These are phyloP conservation scores for Themeda triandra DNA, from an alignment of 176 grass and related monocot species.

Conservation along the genomic window DNA sequence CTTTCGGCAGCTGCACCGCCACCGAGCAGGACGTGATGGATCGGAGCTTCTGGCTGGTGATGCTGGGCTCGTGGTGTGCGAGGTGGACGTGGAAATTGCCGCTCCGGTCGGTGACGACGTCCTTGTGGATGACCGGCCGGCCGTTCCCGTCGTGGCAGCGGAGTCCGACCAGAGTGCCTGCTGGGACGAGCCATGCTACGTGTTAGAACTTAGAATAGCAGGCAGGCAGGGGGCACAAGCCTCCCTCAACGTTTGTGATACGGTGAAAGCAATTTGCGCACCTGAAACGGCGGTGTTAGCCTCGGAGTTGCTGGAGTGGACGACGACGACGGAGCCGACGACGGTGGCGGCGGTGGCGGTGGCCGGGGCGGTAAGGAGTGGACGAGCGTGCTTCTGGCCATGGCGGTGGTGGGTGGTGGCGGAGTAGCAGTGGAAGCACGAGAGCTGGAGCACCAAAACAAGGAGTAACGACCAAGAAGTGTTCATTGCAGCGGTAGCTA, in stretches of 20 bases:
- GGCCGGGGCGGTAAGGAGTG: background rate
- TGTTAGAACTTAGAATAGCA: background rate
- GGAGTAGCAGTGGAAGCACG: conserved; percentile 12
- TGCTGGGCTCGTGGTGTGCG: background rate
- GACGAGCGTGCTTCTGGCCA: background rate
- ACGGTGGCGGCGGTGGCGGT: background rate
- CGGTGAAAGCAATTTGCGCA: background rate
- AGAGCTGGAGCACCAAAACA: background rate
- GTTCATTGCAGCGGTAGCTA: background rate
- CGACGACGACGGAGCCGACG: background rate
- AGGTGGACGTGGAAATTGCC: conserved; percentile 25
- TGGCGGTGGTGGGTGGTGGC: background rate
- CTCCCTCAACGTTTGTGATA: background rate
- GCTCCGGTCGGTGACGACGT: background rate
- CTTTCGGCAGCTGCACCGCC: background rate
- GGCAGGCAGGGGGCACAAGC: background rate
- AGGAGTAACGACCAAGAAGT: background rate
- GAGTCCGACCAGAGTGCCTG: background rate
- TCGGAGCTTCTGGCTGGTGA: background rate
- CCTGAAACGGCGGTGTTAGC: conserved; percentile 3
- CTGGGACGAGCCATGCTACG: background rate
- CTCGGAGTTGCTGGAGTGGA: background rate
- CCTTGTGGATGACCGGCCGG: background rate
- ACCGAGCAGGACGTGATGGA: conserved; percentile 27
- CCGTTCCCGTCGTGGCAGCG: conserved; percentile 28